A percentile compares a stretch with the other conserved stretches of the same genome.
These are phyloP conservation scores for Calonectria pseudoturangicola DNA, from an alignment of 2,329 filamentous ascomycete genomes.

Conservation along the genomic window DNA sequence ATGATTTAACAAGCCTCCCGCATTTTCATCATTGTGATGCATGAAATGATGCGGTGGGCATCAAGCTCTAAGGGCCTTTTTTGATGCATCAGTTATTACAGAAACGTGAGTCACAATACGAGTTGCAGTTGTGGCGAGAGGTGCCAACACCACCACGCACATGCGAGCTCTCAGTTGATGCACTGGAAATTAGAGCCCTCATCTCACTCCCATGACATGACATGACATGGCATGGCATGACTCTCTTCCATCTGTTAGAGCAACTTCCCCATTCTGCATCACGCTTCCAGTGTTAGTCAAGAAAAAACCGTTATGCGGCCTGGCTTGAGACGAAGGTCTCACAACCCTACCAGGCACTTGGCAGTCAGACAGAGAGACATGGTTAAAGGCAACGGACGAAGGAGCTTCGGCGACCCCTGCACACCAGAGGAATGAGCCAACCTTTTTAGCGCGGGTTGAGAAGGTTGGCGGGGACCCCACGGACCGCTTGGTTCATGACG, in stretches of 20 bases:
- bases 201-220: not conserved
- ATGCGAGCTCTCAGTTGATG: not conserved
- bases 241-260: not conserved
- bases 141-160: too few relatives aligned
- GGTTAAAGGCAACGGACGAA: not conserved
- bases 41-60: not conserved
- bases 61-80: not conserved
- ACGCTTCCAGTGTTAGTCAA: not conserved
- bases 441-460: not conserved
- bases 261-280: not conserved
- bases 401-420: not conserved
- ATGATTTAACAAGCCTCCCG: not conserved
- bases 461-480: not conserved
- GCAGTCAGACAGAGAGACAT: not conserved
- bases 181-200: not conserved
- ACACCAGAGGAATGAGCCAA: not conserved
- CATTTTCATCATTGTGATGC: not conserved
- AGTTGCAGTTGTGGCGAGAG: too few relatives aligned
- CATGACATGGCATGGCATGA: not conserved
- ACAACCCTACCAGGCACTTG: not conserved
- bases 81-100: not conserved
- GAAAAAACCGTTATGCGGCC: not conserved
- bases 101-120: not conserved
- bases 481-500: slow-evolving; percentile 1
- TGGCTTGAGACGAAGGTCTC: not conserved